Conservation (phyloP, 768 basidiomycete genomes). For the Boletus tomentosulus region DNA sequence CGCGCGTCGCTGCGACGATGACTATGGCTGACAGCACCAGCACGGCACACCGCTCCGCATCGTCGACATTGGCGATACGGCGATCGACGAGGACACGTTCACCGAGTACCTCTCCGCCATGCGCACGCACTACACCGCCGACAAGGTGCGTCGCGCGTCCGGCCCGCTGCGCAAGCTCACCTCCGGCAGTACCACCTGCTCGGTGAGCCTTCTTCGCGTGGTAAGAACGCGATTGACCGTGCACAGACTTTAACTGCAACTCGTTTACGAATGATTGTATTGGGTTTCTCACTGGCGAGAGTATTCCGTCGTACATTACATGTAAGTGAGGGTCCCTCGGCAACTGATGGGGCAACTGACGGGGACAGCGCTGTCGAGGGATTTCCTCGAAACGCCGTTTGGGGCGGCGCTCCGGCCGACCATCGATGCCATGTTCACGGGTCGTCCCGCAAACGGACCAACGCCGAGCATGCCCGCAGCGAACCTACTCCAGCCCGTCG, state of each 20-base stretch:
- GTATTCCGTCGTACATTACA: slow-evolving; percentile 79
- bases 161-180: neutral
- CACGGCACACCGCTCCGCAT: slow-evolving; percentile 71
- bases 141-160: slow-evolving; percentile 55
- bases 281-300: slow-evolving; percentile 80
- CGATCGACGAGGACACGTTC: slow-evolving; percentile 81
- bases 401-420: slow-evolving; percentile 82
- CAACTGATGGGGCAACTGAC: neutral
- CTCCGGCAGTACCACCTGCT: slow-evolving; percentile 71
- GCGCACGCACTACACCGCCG: slow-evolving; percentile 78
- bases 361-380: slow-evolving; percentile 62
- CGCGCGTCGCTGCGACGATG: too few species aligned
- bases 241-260: slow-evolving; percentile 93
- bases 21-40: slow-evolving; percentile 32
- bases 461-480: too few species aligned
- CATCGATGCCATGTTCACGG: slow-evolving; percentile 83
- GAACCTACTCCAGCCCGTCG: slow-evolving; percentile 45
- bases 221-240: too few species aligned
- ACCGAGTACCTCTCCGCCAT: slow-evolving; percentile 77
- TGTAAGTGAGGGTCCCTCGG: slow-evolving; percentile 37
- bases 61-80: slow-evolving; percentile 74
- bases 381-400: slow-evolving; percentile 87
- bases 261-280: slow-evolving; percentile 87
- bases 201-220: slow-evolving; percentile 39
- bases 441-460: too few species aligned